Conservation (phyloP, 108 stramenopile genomes). For the Aureococcus anophagefferens region DNA sequence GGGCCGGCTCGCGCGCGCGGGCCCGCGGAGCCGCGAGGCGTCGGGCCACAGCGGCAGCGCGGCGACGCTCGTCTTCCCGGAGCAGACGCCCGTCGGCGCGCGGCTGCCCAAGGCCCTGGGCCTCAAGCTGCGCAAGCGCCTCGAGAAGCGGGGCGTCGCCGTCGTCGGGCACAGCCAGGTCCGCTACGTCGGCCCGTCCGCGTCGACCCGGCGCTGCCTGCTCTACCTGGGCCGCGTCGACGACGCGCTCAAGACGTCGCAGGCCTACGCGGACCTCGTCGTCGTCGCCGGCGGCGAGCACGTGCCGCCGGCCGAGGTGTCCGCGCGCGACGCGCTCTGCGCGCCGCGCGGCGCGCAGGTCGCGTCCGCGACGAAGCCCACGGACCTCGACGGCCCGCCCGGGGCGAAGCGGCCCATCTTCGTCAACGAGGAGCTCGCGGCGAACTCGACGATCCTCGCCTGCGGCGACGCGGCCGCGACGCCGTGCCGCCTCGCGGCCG, state of each 20-base stretch:
- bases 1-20: too few species aligned
- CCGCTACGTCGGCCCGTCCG: neutral
- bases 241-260: too few species aligned
- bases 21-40: too few species aligned
- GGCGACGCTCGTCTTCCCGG: neutral
- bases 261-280: too few species aligned
- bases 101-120: neutral
- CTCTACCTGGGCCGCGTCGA: neutral
- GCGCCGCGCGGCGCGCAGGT: neutral
- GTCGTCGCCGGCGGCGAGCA: too few species aligned
- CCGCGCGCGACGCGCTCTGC: neutral
- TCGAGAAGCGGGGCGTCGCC: neutral
- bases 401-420: neutral
- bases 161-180: neutral
- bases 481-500: neutral
- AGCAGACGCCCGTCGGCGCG: neutral
- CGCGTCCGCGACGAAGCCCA: neutral
- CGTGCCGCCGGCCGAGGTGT: neutral
- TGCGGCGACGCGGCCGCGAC: neutral
- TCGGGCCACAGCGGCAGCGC: too few species aligned
- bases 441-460: neutral
- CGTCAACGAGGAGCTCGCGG: neutral
- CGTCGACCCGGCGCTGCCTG: neutral
- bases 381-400: neutral
- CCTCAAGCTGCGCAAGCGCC: neutral